Evolutionary conservation across 495 filamentous ascomycete species (phyloP), one percentile per base, ranked within the genome.

Genomic region (Xylaria flabelliformis): DNA sequence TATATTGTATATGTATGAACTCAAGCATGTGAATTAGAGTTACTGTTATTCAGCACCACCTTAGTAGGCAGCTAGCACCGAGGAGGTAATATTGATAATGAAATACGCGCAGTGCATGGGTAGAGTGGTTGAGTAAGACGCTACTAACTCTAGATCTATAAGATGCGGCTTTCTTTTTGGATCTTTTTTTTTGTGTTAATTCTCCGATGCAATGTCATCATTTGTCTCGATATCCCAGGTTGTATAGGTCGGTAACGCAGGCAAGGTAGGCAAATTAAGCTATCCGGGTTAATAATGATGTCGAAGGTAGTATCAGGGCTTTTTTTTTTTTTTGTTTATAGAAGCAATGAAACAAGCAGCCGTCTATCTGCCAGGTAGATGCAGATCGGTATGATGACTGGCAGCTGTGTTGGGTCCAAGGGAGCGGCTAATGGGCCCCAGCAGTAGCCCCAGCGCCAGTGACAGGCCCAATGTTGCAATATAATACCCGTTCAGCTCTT

Each of bases 401-500:
- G 70, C 70, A 72, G 70, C 70, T 67, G 70, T 51, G 48, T 13
- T 44, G 50, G 69, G 48, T 15, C 61, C 69, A 34, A 71, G 46
- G 34, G 21, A 71, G 34, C 46, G 64, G 42, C 64, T 51, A 66
- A 36, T 6, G 39, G 59, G 48, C 29, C 67, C 55, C 42, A 70
- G 67, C 56, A 42, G 39, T 29, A 26, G 59, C 46, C 56, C 41
- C 62, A 66, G 69, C 69, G 36, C 69, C 69, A 64, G 69, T 44
- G 39, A 59, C 55, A 61, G 24, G n/a, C 39, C 39, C 61, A 21
- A 44, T 64, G 61, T 64, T 44, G 39, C 61, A 64, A 56, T 64
- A 66, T 63, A 64, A 75, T 74, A 74, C 74, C 53, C 71, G 72
- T 79, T 79, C 77, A 79, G 77, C 77, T 79, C 67, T 71, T 62